A percentile compares a stretch with the other conserved stretches of the same genome.
phyloP scores from a whole-genome alignment of 2,329 filamentous ascomycete species.

The Claviceps purpurea region DNA sequence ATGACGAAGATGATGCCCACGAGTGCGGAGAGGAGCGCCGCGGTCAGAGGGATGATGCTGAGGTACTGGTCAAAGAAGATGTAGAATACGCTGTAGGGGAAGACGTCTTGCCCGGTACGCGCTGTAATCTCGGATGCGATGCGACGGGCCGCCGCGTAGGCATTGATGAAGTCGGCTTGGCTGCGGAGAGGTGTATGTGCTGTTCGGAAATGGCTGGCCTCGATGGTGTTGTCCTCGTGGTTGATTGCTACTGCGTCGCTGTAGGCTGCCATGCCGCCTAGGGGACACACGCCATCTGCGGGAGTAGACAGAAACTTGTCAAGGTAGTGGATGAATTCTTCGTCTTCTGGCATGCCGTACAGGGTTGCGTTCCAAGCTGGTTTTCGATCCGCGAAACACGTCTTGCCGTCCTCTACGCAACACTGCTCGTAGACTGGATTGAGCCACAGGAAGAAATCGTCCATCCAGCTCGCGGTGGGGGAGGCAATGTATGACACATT shows the following conservation, averaged over 20 bases:
- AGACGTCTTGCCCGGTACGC: conserved; percentile 66
- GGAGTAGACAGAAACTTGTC: conserved; percentile 70
- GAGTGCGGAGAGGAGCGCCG: conserved; percentile 66
- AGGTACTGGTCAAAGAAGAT: conserved; percentile 98
- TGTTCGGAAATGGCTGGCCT: conserved; percentile 83
- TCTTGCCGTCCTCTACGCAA: conserved; percentile 56
- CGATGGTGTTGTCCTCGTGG: conserved; percentile 49
- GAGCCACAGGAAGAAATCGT: conserved; percentile 95
- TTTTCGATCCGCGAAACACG: conserved; percentile 66
- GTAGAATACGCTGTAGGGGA: conserved; percentile 96
- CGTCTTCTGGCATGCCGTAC: conserved; percentile 78
- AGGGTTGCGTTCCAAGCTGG: conserved; percentile 85
- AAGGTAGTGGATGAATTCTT: conserved; percentile 82
- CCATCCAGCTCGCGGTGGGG: conserved; percentile 87
- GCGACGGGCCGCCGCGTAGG: conserved; percentile 78
- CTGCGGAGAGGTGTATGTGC: conserved; percentile 75
- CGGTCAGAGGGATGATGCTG: conserved; percentile 68
- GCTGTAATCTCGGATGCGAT: conserved; percentile 66
- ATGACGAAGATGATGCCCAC: conserved; percentile 76
- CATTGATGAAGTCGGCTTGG: conserved; percentile 84
- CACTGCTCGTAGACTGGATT: conserved; percentile 64
- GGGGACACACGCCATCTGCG: conserved; percentile 70
- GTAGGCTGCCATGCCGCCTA: conserved; percentile 82
- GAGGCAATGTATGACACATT: conserved; percentile 80
- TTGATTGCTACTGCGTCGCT: conserved; percentile 73